These are phyloP conservation scores for Syncephalis plumigaleata DNA, from an alignment of 371 early-diverging fungal genomes.

Conservation along the genomic window DNA sequence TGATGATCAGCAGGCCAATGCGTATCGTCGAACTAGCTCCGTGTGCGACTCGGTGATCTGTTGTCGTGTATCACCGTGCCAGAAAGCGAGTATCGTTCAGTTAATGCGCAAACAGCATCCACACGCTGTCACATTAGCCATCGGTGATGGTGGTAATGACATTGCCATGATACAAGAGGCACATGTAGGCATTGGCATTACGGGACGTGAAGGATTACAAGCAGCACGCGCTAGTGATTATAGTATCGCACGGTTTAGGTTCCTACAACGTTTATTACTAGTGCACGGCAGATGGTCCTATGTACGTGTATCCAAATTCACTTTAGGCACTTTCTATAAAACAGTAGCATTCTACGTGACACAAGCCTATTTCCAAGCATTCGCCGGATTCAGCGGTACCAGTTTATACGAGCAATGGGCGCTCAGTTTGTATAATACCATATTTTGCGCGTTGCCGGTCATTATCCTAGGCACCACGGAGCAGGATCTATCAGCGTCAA, in stretches of 20 bases:
- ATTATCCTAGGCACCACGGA: constrained; percentile 69
- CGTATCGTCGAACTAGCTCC: constrained; percentile 51
- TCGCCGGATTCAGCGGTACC: constrained; percentile 68
- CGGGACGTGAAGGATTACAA: constrained; percentile 73
- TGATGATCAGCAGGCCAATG: constrained; percentile 18
- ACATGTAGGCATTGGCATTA: constrained; percentile 73
- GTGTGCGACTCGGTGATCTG: constrained; percentile 62
- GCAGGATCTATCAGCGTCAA: constrained; percentile 48
- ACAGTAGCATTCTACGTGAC: constrained; percentile 52
- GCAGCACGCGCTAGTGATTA: constrained; percentile 71
- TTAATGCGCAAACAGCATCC: constrained; percentile 33
- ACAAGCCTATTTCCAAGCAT: constrained; percentile 41
- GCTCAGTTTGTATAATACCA: constrained; percentile 59
- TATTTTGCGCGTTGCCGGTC: constrained; percentile 65
- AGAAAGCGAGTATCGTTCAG: constrained; percentile 76
- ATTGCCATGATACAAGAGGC: constrained; percentile 87
- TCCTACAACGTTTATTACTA: constrained; percentile 45
- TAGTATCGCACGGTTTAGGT: constrained; percentile 62
- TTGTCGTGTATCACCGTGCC: constrained; percentile 86
- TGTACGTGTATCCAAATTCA: constrained; percentile 46
- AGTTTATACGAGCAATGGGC: constrained; percentile 65
- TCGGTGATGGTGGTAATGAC: constrained; percentile 95
- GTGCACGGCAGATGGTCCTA: constrained; percentile 76
- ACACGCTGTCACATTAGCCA: constrained; percentile 53
- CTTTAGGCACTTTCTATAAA: constrained; percentile 67